These are phyloP conservation scores for Porphyrellus cyaneotinctus DNA, from an alignment of 768 basidiomycete species.

Conservation along the genomic window DNA sequence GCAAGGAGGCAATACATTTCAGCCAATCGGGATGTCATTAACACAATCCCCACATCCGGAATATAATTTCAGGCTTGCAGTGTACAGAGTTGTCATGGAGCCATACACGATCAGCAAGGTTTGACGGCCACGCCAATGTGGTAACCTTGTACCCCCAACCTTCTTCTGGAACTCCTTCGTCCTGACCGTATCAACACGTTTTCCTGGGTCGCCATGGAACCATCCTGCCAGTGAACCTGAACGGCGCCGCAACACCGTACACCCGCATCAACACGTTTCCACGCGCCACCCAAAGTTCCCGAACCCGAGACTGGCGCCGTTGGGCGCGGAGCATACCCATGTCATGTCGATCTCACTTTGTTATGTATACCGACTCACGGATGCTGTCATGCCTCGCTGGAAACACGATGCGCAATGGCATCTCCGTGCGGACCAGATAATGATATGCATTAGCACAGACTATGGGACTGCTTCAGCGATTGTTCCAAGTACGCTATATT, in stretches of 20 bases:
- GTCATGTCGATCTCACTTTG: not conserved
- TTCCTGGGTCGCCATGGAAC: not conserved
- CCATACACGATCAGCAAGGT: not conserved
- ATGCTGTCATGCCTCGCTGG: not conserved
- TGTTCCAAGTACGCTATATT: not conserved
- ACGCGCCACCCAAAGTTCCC: not conserved
- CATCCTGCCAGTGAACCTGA: not conserved
- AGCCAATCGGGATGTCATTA: not conserved
- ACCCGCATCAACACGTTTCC: constrained; percentile 13
- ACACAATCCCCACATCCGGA: not conserved
- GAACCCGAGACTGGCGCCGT: not conserved
- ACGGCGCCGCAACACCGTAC: not conserved
- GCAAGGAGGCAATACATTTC: not conserved
- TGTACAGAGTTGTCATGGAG: constrained; percentile 1
- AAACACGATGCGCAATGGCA: not conserved
- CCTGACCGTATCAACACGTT: constrained; percentile 4
- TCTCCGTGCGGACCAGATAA: not conserved
- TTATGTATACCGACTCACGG: not conserved
- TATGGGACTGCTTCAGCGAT: not conserved
- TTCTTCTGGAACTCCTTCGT: not conserved
- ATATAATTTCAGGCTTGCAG: not conserved
- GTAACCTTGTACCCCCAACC: too few species aligned
- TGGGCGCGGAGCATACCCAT: constrained; percentile 7
- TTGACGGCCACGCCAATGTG: not conserved
- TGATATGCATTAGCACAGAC: not conserved